Evolutionary conservation across 768 basidiomycete genomes (phyloP).

Genomic region (Auricularia heimuer): DNA sequence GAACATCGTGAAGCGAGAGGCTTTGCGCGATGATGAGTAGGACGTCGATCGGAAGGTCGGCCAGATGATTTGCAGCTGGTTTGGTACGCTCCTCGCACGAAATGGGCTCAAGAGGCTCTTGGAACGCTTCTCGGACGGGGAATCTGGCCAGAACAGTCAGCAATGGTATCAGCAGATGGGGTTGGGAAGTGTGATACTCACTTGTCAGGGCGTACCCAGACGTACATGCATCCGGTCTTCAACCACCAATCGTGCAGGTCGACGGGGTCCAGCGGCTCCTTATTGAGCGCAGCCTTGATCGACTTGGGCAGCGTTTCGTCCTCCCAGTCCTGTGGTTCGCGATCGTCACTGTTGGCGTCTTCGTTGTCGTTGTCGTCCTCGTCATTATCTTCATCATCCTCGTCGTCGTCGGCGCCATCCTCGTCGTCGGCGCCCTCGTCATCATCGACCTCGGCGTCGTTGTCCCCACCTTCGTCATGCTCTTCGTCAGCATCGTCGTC

Average conservation of each 20-base stretch:
- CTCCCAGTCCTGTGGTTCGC: neutral
- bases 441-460: no score
- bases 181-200: neutral
- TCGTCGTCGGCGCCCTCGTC: no score
- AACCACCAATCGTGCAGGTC: neutral
- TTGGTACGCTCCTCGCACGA: neutral
- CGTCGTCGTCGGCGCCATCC: neutral
- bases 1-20: conserved; percentile 51
- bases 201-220: neutral
- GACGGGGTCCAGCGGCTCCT: neutral
- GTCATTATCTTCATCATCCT: neutral
- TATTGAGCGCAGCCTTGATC: neutral
- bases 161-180: neutral
- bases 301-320: neutral
- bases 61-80: conserved; percentile 16
- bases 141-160: neutral
- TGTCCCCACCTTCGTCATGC: neutral
- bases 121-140: neutral
- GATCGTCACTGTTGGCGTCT: no score
- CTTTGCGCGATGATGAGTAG: conserved; percentile 56
- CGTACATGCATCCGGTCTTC: neutral
- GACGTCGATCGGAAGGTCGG: conserved; percentile 57
- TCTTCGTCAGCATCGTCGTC: neutral
- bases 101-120: neutral
- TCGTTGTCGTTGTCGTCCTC: no score